Evolutionary conservation across 371 early-diverging fungal genomes (phyloP), one percentile per base, ranked within the genome.

Genomic region (Saksenaea vasiformis): DNA sequence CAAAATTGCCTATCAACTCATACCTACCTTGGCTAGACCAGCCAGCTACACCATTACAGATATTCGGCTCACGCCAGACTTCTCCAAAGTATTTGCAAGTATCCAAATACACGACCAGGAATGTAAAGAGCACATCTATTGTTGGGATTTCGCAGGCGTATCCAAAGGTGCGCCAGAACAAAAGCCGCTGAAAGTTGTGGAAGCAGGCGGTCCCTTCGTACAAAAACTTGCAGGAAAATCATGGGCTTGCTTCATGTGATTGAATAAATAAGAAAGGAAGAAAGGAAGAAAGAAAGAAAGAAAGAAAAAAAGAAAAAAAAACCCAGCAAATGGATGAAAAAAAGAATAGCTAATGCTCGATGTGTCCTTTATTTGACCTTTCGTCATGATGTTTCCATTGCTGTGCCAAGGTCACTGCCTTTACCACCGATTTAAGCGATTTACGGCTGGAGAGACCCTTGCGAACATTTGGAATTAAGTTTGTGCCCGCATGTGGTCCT

Each of bases 1-100:
- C 1, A 66, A 80, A 17, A 61, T 80, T 15, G 70, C 66, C 0
- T 85, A 83, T 54, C 76, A 80, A 15, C 66, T 86, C 5, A 67
- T 79, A 81, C 34, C 65, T 0, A 62, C 39, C 3, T 31, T 71
- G 8, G 66, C 67, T 3, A 38, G 53, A 5, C 66, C 70, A 10
- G 55, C 64, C 27, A 35, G 61, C 1, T 76, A 73, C 31, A 65
- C 69, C 27, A 77, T 81, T 11, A 77, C 75, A 5, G 82, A 81
- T 60, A 71, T 81, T 24, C 67, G 71, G 44, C 56, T 58, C 61
- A 54, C 60, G 5, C 70, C 72, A 1, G 70, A 76, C n/a, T 67
- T 28, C 53, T 62, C 76, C 11, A 69, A 70, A 24, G 70, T 72
- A 10, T 66, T 72, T 58, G 72, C 75, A 5, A 73, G 76, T 17